phyloP scores from a whole-genome alignment of 768 basidiomycete genomes.

The Lanmaoa pseudosensibilis region DNA sequence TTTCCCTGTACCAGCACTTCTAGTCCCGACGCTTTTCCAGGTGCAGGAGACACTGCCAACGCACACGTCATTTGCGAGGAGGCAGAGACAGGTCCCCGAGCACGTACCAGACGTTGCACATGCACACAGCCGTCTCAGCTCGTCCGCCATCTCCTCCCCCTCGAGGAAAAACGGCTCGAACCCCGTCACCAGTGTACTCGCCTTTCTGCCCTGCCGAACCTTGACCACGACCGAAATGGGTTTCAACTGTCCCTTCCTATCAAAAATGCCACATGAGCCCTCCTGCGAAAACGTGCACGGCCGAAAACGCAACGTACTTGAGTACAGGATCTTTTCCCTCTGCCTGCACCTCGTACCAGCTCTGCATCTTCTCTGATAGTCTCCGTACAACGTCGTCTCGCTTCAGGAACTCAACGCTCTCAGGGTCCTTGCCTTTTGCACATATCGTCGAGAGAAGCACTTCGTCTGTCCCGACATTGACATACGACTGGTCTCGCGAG shows the following conservation, averaged over 20 bases:
- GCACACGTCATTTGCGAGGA: background rate
- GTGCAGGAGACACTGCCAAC: constrained; percentile 56
- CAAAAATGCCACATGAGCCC: background rate
- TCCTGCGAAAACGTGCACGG: background rate
- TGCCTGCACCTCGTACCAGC: constrained; percentile 64
- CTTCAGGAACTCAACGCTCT: constrained; percentile 54
- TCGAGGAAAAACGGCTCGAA: constrained; percentile 76
- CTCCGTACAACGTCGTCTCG: constrained; percentile 61
- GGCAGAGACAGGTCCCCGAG: background rate
- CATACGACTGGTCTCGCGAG: constrained; percentile 60
- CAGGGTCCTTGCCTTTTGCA: constrained; percentile 32
- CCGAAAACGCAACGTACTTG: constrained; percentile 48
- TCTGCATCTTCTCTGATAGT: constrained; percentile 68
- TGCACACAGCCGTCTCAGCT: constrained; percentile 74
- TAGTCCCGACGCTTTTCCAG: constrained; percentile 54
- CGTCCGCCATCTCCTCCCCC: constrained; percentile 75
- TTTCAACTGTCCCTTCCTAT: constrained; percentile 73
- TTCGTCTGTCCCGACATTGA: constrained; percentile 59
- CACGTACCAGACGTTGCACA: constrained; percentile 71
- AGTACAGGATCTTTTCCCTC: constrained; percentile 55
- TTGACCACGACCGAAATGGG: constrained; percentile 72
- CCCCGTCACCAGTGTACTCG: constrained; percentile 72
- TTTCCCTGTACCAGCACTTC: constrained; percentile 88
- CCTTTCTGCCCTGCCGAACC: constrained; percentile 75
- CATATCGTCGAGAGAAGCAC: constrained; percentile 39